A percentile compares a stretch with the other conserved stretches of the same genome.
phyloP scores from a whole-genome alignment of 1,139 yeast species.

The Meyerozyma guilliermondii region DNA sequence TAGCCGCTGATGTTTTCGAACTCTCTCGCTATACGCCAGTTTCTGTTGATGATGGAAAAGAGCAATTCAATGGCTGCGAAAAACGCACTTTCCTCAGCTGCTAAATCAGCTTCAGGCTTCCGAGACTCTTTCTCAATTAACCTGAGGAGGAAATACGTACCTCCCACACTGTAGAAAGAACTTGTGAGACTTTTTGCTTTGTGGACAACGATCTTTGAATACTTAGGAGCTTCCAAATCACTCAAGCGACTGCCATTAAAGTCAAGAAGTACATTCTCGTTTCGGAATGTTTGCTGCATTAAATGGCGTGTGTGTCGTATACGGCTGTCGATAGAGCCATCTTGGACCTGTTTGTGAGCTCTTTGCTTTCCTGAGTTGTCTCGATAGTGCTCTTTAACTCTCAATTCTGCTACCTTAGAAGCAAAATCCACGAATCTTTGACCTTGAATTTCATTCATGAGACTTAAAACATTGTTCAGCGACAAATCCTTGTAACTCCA shows the following conservation, averaged over 20 bases:
- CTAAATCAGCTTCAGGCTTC: conserved; percentile 13
- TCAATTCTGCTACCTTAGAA: conserved; percentile 19
- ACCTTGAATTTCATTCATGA: conserved; percentile 27
- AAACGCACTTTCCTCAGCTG: conserved; percentile 13
- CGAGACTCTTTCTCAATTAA: conserved; percentile 22
- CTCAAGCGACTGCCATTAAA: conserved; percentile 9
- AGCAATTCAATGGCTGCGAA: not conserved
- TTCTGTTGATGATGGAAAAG: conserved; percentile 20
- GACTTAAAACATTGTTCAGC: conserved; percentile 23
- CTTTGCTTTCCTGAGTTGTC: not conserved
- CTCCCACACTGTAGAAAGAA: conserved; percentile 33
- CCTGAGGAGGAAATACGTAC: conserved; percentile 27
- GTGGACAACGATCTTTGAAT: conserved; percentile 17
- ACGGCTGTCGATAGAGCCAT: not conserved
- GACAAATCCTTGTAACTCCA: conserved; percentile 36
- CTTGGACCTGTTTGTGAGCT: not conserved
- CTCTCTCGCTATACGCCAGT: conserved; percentile 38
- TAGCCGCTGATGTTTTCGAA: conserved; percentile 42
- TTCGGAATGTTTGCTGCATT: not conserved
- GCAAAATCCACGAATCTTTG: conserved; percentile 23
- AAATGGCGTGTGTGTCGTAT: not conserved
- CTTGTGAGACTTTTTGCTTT: conserved; percentile 25
- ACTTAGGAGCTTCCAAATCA: conserved; percentile 13
- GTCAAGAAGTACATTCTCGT: not conserved
- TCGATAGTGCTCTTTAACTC: conserved; percentile 5